phyloP scores from a whole-genome alignment of 2,329 filamentous ascomycete genomes.

The Cytospora mali region DNA sequence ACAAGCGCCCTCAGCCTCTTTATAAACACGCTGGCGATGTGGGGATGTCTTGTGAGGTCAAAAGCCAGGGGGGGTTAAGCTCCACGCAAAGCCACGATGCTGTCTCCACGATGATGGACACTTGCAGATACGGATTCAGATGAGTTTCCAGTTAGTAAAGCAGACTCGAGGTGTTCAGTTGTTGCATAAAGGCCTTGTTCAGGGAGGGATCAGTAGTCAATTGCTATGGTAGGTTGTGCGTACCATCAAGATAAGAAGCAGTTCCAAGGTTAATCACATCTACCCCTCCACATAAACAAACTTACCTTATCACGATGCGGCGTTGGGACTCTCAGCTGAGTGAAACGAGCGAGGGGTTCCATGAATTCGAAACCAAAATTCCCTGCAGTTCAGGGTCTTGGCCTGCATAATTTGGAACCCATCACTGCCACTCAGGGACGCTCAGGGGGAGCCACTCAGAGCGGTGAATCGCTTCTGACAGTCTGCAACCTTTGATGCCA shows the following conservation, averaged over 20 bases:
- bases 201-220: background rate
- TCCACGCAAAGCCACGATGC: constrained; percentile 27
- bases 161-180: background rate
- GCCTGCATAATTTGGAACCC: constrained; percentile 26
- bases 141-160: constrained; percentile 9
- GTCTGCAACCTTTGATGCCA: background rate
- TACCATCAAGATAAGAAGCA: background rate
- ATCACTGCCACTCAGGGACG: constrained; percentile 20
- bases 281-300: constrained; percentile 9
- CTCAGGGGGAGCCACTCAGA: constrained; percentile 20
- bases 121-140: constrained; percentile 17
- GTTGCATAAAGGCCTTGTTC: background rate
- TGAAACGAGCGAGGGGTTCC: constrained; percentile 12
- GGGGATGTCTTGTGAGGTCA: constrained; percentile 25
- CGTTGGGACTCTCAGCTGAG: background rate
- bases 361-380: constrained; percentile 24
- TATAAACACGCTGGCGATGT: constrained; percentile 26
- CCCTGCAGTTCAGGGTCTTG: constrained; percentile 26
- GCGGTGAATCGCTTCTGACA: constrained; percentile 24
- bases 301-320: background rate
- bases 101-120: constrained; percentile 23
- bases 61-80: constrained; percentile 23
- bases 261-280: background rate
- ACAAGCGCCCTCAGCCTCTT: constrained; percentile 7
- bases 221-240: background rate